Percentiles rank a stretch among this genome's conserved stretches.
Evolutionary conservation across 139 green algal genomes (phyloP).

Genomic region (Prasinococcaceae sp.): DNA sequence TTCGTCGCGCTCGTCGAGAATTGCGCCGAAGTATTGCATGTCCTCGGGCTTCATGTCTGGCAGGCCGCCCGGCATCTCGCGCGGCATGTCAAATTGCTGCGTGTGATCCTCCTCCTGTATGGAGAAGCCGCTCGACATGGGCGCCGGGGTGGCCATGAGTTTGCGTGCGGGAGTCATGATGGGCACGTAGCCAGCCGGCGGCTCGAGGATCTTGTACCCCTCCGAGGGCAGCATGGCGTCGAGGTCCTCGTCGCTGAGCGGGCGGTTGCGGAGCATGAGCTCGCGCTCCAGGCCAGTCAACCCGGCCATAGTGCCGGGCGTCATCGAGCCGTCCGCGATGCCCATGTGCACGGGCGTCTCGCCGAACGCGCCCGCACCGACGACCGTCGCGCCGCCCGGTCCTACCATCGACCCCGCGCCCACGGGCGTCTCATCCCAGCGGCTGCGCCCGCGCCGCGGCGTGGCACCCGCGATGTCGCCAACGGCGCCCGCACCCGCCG

Average conservation of each 20-base stretch:
- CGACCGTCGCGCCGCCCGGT: background rate
- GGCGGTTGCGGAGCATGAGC: conserved; percentile 26
- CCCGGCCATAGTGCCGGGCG: too few relatives aligned
- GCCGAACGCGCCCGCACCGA: too few relatives aligned
- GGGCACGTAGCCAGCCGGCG: conserved; percentile 72
- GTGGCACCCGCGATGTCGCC: conserved; percentile 5
- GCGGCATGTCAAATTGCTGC: conserved; percentile 58
- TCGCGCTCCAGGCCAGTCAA: too few relatives aligned
- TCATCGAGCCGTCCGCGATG: too few relatives aligned
- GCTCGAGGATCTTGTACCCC: conserved; percentile 72
- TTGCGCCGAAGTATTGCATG: conserved; percentile 85
- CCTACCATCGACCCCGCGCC: background rate
- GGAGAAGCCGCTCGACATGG: conserved; percentile 64
- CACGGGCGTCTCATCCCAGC: conserved; percentile 29
- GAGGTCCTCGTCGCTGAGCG: conserved; percentile 84
- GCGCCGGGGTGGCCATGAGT: conserved; percentile 79
- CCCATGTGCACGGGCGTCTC: too few relatives aligned
- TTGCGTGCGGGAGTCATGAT: conserved; percentile 85
- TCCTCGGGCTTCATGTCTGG: conserved; percentile 95
- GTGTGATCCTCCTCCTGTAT: conserved; percentile 68
- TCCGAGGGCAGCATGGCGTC: conserved; percentile 83
- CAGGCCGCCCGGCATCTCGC: conserved; percentile 56
- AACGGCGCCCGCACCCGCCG: conserved; percentile 20
- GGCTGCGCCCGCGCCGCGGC: conserved; percentile 20
- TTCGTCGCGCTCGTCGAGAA: conserved; percentile 76